phyloP scores from a whole-genome alignment of 2,329 filamentous ascomycete species.

The Fusarium circinatum region DNA sequence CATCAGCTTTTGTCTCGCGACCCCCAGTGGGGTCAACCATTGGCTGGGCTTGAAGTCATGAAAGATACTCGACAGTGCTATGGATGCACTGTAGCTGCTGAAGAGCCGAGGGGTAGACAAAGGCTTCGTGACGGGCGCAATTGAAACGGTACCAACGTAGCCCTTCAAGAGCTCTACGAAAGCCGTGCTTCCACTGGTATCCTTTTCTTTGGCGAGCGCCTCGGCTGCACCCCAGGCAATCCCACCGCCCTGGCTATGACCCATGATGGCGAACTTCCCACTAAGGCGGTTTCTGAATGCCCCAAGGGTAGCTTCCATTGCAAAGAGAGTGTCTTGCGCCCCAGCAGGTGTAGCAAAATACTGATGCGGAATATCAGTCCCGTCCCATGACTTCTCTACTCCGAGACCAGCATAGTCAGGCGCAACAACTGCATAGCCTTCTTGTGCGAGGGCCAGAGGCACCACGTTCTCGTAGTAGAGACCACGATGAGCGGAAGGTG shows the following conservation, averaged over 20 bases:
- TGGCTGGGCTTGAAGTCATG: slow-evolving; percentile 14
- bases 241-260: slow-evolving; percentile 59
- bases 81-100: neutral
- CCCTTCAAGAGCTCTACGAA: slow-evolving; percentile 1
- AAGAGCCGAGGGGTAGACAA: neutral
- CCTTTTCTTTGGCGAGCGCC: slow-evolving; percentile 40
- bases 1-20: slow-evolving; percentile 5
- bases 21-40: slow-evolving; percentile 26
- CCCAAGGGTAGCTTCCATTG: slow-evolving; percentile 52
- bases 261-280: slow-evolving; percentile 55
- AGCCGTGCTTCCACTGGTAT: neutral
- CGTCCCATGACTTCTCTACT: slow-evolving; percentile 48
- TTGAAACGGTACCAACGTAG: slow-evolving; percentile 22
- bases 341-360: slow-evolving; percentile 51
- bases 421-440: slow-evolving; percentile 57
- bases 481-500: slow-evolving; percentile 52
- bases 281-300: slow-evolving; percentile 51
- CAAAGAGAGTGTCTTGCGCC: slow-evolving; percentile 56
- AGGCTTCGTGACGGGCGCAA: slow-evolving; percentile 9
- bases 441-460: slow-evolving; percentile 51
- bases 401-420: slow-evolving; percentile 58
- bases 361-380: slow-evolving; percentile 51
- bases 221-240: slow-evolving; percentile 51
- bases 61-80: slow-evolving; percentile 8
- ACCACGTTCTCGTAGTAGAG: slow-evolving; percentile 54